Evolutionary conservation across 495 filamentous ascomycete species (phyloP).

Genomic region (Aspergillus bridgeri): DNA sequence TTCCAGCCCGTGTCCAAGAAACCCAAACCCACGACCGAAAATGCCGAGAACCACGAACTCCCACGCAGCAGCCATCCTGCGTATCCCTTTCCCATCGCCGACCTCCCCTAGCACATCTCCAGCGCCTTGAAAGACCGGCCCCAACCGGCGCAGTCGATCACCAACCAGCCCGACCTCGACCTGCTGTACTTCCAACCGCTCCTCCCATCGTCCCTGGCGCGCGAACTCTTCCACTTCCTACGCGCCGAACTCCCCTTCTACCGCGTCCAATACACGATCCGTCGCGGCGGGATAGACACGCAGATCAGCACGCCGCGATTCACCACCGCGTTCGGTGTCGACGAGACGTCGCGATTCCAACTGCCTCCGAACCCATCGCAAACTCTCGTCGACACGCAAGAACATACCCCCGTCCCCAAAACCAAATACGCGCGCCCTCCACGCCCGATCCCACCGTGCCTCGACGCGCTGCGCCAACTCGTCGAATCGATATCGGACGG

Average conservation of each 20-base stretch:
- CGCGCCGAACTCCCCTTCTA: constrained; percentile 65
- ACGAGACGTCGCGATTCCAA: constrained; percentile 50
- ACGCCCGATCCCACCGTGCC: constrained; percentile 63
- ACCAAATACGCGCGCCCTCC: constrained; percentile 55
- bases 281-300: constrained; percentile 53
- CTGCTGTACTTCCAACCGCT: constrained; percentile 67
- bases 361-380: neutral
- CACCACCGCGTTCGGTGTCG: constrained; percentile 71
- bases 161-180: constrained; percentile 62
- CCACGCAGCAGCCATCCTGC: constrained; percentile 40
- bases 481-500: constrained; percentile 55
- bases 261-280: constrained; percentile 66
- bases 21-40: constrained; percentile 5
- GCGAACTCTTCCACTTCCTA: constrained; percentile 62
- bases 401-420: constrained; percentile 30
- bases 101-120: constrained; percentile 46
- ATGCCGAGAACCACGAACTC: neutral
- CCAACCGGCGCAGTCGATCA: constrained; percentile 34
- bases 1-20: constrained; percentile 4
- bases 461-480: constrained; percentile 51
- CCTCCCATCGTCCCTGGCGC: constrained; percentile 46
- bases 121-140: constrained; percentile 21
- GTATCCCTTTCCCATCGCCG: constrained; percentile 61
- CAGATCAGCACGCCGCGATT: constrained; percentile 63
- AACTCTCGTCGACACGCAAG: constrained; percentile 14